Percentiles rank a stretch among this genome's conserved stretches.
phyloP scores from a whole-genome alignment of 2,329 filamentous ascomycete species.

The Trichoderma sp. region DNA sequence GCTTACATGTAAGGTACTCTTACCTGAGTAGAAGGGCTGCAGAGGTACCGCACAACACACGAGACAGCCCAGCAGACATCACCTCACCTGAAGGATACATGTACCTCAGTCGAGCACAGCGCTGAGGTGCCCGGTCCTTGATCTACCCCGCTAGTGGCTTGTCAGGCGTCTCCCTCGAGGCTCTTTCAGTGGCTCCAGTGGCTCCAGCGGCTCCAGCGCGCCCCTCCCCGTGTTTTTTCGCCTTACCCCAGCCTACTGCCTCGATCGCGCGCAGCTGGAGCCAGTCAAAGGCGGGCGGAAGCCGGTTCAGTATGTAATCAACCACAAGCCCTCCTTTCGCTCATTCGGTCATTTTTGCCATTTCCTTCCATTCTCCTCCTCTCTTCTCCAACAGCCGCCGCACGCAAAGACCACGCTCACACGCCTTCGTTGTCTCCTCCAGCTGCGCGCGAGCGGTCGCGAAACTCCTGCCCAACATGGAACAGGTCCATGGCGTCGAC shows the following conservation, averaged over 20 bases:
- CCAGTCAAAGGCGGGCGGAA: constrained; percentile 11
- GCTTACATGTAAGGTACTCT: no score
- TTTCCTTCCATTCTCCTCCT: background rate
- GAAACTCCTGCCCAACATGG: constrained; percentile 58
- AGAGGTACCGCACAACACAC: no score
- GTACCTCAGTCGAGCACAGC: background rate
- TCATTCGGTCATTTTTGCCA: background rate
- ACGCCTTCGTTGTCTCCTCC: background rate
- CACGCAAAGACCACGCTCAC: background rate
- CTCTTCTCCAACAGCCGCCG: constrained; percentile 4
- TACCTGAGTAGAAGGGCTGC: no score
- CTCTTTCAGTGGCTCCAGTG: constrained; percentile 5
- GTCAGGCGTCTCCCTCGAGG: constrained; percentile 10
- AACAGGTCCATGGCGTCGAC: constrained; percentile 79
- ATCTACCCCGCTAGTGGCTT: constrained; percentile 26
- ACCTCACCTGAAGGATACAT: background rate
- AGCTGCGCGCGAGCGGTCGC: constrained; percentile 22
- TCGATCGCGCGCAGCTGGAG: constrained; percentile 26
- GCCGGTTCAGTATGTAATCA: constrained; percentile 19
- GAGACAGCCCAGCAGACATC: background rate
- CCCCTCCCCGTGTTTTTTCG: constrained; percentile 17
- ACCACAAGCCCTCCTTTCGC: constrained; percentile 14
- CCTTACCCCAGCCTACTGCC: constrained; percentile 27
- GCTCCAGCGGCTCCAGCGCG: constrained; percentile 9
- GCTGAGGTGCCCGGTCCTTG: background rate